These are phyloP conservation scores for Cladophialophora bantiana DNA, from an alignment of 2,329 filamentous ascomycete genomes.

Conservation along the genomic window DNA sequence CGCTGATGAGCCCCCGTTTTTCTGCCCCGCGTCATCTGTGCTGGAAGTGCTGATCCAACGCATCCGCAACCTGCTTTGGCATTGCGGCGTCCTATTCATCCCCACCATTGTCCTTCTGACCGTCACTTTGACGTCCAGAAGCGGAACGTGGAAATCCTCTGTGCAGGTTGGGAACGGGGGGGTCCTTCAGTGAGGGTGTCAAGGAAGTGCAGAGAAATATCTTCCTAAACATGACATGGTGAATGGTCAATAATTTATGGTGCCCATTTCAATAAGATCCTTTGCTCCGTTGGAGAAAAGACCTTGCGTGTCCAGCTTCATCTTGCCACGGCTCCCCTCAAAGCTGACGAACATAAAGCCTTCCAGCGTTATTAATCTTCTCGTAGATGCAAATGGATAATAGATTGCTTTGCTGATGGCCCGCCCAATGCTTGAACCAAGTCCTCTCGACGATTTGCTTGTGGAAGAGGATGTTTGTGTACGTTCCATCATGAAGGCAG, in stretches of 20 bases:
- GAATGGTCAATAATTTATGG: constrained; percentile 22
- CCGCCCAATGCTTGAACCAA: constrained; percentile 20
- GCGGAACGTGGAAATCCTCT: not conserved
- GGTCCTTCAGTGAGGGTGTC: not conserved
- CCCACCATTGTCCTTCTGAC: not conserved
- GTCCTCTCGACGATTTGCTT: not conserved
- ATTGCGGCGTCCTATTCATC: not conserved
- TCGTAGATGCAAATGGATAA: constrained; percentile 31
- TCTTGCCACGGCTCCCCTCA: constrained; percentile 13
- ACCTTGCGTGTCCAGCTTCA: constrained; percentile 33
- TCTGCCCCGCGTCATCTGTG: not conserved
- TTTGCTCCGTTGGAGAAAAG: constrained; percentile 29
- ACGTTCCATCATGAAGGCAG: constrained; percentile 21
- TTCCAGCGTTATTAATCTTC: constrained; percentile 30
- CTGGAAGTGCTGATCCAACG: not conserved
- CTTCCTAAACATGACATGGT: not conserved
- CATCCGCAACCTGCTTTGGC: not conserved
- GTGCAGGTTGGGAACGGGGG: not conserved
- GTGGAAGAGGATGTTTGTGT: not conserved
- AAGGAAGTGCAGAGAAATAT: not conserved
- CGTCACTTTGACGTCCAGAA: not conserved
- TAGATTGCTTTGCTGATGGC: constrained; percentile 30
- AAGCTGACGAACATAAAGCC: constrained; percentile 32
- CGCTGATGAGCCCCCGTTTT: not conserved
- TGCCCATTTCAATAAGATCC: constrained; percentile 30